Percentiles rank a stretch among this genome's conserved stretches.
Conservation (phyloP, 768 basidiomycete species). For the Multifurca ochricompacta region DNA sequence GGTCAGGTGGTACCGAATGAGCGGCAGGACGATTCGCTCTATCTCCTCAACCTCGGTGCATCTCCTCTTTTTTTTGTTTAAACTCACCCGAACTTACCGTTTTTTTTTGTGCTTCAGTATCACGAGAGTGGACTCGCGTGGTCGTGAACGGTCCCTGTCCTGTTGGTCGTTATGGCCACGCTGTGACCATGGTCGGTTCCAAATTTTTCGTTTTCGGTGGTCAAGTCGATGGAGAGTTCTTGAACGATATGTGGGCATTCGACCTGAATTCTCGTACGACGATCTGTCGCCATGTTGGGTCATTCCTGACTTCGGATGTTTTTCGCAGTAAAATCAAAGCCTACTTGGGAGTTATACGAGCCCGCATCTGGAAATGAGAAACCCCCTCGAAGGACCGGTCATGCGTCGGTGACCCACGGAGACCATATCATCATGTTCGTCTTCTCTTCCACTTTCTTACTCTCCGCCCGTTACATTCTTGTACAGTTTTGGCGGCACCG, state of each 20-base stretch:
- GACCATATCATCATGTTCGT: slow-evolving; percentile 34
- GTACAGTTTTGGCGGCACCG: slow-evolving; percentile 91
- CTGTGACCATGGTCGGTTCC: slow-evolving; percentile 85
- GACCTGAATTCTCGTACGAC: slow-evolving; percentile 87
- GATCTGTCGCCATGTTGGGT: neutral
- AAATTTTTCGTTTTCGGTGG: slow-evolving; percentile 95
- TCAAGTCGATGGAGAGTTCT: slow-evolving; percentile 89
- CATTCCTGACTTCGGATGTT: slow-evolving; percentile 3
- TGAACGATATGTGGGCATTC: slow-evolving; percentile 94
- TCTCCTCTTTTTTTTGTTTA: slow-evolving; percentile 19
- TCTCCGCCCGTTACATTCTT: neutral
- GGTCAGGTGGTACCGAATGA: slow-evolving; percentile 52
- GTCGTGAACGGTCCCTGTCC: slow-evolving; percentile 70
- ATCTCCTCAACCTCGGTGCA: slow-evolving; percentile 89
- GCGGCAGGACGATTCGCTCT: slow-evolving; percentile 86
- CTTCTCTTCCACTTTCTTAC: slow-evolving; percentile 16
- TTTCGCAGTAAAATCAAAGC: slow-evolving; percentile 68
- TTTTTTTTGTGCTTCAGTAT: slow-evolving; percentile 41
- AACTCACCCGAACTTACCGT: neutral
- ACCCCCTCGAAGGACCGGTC: slow-evolving; percentile 85
- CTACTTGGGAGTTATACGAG: slow-evolving; percentile 77
- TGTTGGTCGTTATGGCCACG: slow-evolving; percentile 89
- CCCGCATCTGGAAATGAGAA: slow-evolving; percentile 44
- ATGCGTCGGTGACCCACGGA: slow-evolving; percentile 75
- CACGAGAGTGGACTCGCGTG: slow-evolving; percentile 92